Evolutionary conservation across 1,284 basidiomycete species (phyloP), one percentile per base, ranked within the genome.

Genomic region (Cutaneotrichosporon curvatum): DNA sequence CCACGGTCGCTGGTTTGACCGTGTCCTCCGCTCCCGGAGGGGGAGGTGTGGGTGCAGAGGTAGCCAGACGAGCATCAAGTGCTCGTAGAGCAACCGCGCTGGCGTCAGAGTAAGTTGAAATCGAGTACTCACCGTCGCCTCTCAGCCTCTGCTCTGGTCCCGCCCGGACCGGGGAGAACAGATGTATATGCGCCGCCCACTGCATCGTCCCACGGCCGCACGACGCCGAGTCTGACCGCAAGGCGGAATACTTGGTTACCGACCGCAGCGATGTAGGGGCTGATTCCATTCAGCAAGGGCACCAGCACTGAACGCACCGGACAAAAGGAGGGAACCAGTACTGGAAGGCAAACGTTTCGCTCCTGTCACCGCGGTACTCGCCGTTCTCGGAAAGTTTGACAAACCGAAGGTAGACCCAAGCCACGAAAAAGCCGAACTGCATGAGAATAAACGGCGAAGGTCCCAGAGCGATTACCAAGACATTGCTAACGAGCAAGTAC

Each of bases 391-490:
- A 85, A 65, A 85, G 82, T 74, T 96, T 95, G 78, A 95, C 91
- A 77, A 98, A 98, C 30, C 94, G 82, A 31, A 98, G 78, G 73
- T 96, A 98, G 44, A 88, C 78, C 85, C 90, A 98, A 21, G 86
- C 81, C 8, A 92, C 84, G 52, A 97, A 85, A 89, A 95, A 98
- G 15, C 91, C 94, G 66, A 96, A 97, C 67, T 97, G 94, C 57
- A 98, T 92, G 58, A 95, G 78, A 48, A 98, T 92, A 76, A 84
- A 97, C 1, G 95, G 95, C 47, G 85, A 87, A 60, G 91, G 87
- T 69, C 85, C 87, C 25, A 94, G 88, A 40, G 95, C 56, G 43
- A 98, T 59, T 59, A 85, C 87, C 71, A 94, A 79, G 31, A 96
- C 79, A 56, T 88, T 91, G 20, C 91, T 95, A 52, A 96, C 72